Base-by-base conservation (phyloP, 2,329 filamentous ascomycete species). In the Sclerotinia nivalis region DNA sequence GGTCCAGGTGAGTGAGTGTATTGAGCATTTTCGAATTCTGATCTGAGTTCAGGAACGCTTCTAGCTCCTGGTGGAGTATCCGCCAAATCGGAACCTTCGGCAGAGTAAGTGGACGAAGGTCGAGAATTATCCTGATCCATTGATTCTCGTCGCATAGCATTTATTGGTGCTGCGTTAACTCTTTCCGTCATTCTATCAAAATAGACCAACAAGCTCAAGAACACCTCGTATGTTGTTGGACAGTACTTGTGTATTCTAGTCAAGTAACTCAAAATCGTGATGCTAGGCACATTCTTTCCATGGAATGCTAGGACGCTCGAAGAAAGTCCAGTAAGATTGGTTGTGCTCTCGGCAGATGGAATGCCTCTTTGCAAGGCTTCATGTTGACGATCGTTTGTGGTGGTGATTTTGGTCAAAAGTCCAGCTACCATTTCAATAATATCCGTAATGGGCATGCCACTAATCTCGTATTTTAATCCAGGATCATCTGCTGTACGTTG, bases 361-460 rank as follows among this genome's bases (percentile, higher is more conserved):
- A 91, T 87, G 71, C 89, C 86, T 69, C 93, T 88, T 80, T 97
- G 93, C 74, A 97, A 82, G 73, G 94, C 92, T 79, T 97, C 93
- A 80, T 98, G 95, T 79, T 98, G 94, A 66, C 91, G 84, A 79
- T 99, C 96, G 79, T 99, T 99, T 70, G 95, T 97, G 4, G 93
- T 93, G 8, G 96, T 98, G 76, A 99, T 99, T 80, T 98, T 98
- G 69, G 95, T 97, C 72, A 99, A 84, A 34, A 99, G 86, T 9
- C 94, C 96, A 6, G 96, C 96, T 5, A 99, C 96, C 96, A 99
- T 98, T 81, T 98, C 95, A 78, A 99, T 99, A 75, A 99, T 93
- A 78, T 99, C 95, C 74, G 91, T 89, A 69, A 98, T 96, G 66
- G 96, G 96, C 95, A 99, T 98, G 67, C 89, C 92, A 81, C 94